Evolutionary conservation across 2,329 filamentous ascomycete species (phyloP).

Genomic region (Lomentospora prolificans): DNA sequence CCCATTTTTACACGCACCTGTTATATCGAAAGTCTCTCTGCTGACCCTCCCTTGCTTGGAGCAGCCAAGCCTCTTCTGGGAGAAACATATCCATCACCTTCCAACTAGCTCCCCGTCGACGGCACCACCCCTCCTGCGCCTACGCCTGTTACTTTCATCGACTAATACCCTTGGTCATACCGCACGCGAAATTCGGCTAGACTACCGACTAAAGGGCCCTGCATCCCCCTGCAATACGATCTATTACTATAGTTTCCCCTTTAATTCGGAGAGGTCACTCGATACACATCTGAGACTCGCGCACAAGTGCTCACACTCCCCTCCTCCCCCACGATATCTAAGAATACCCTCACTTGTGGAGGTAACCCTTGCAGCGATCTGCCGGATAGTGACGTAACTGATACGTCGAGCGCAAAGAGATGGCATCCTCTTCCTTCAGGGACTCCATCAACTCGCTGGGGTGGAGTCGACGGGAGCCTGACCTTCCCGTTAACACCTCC

Average conservation of each 20-base stretch:
- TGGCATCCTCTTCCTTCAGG: slow-evolving; percentile 84
- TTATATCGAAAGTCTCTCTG: slow-evolving; percentile 3
- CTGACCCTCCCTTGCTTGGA: slow-evolving; percentile 6
- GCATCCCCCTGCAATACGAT: neutral
- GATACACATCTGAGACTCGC: neutral
- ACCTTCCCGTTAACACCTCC: slow-evolving; percentile 62
- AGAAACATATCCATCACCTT: neutral
- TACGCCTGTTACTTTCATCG: neutral
- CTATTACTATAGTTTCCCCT: neutral
- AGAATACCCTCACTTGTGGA: neutral
- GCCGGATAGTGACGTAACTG: slow-evolving; percentile 3
- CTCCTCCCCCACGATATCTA: neutral
- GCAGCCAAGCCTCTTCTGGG: slow-evolving; percentile 4
- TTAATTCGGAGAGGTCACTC: neutral
- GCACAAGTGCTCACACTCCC: neutral
- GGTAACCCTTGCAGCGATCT: slow-evolving; percentile 1
- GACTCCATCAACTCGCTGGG: slow-evolving; percentile 92
- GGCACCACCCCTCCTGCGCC: neutral
- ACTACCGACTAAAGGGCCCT: neutral
- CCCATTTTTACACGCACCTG: neutral
- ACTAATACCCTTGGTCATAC: slow-evolving; percentile 1
- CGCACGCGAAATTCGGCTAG: neutral
- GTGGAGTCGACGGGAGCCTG: slow-evolving; percentile 77
- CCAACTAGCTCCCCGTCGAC: neutral
- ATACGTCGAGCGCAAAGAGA: slow-evolving; percentile 24